A percentile compares a stretch with the other conserved stretches of the same genome.
Conservation (phyloP, 2,329 filamentous ascomycete species). For the Calonectria pseudoturangicola region DNA sequence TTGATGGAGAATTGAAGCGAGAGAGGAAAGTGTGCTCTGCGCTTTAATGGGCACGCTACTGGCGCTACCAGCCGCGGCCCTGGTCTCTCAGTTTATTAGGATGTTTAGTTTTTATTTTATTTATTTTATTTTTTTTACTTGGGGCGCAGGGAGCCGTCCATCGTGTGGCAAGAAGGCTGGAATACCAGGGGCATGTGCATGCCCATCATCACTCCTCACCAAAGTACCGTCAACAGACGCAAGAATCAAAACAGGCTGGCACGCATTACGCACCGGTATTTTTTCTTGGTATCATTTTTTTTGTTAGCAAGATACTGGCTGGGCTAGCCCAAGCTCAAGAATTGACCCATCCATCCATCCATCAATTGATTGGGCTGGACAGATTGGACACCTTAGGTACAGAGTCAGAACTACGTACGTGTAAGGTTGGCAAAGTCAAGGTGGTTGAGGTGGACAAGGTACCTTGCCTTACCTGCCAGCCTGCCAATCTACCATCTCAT, state of each 20-base stretch:
- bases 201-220: conserved; percentile 22
- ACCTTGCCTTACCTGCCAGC: conserved; percentile 22
- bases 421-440: conserved; percentile 22
- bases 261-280: not conserved
- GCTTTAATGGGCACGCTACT: not conserved
- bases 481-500: conserved; percentile 26
- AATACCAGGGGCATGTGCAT: conserved; percentile 25
- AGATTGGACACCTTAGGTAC: not conserved
- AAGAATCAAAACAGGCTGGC: not conserved
- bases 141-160: conserved; percentile 25
- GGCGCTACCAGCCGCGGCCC: conserved; percentile 13
- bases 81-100: conserved; percentile 14
- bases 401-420: conserved; percentile 12
- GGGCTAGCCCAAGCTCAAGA: not conserved
- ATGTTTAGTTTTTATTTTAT: not conserved
- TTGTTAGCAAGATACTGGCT: not conserved
- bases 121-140: not conserved
- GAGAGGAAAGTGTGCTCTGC: conserved; percentile 6
- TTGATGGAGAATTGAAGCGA: conserved; percentile 12
- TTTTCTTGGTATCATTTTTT: conserved; percentile 2
- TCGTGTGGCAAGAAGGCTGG: conserved; percentile 18
- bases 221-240: conserved; percentile 12
- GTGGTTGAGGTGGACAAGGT: conserved; percentile 33
- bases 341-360: not conserved
- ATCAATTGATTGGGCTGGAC: conserved; percentile 5